Conservation (phyloP, 2,329 filamentous ascomycete species). For the Dendryphion nanum region DNA sequence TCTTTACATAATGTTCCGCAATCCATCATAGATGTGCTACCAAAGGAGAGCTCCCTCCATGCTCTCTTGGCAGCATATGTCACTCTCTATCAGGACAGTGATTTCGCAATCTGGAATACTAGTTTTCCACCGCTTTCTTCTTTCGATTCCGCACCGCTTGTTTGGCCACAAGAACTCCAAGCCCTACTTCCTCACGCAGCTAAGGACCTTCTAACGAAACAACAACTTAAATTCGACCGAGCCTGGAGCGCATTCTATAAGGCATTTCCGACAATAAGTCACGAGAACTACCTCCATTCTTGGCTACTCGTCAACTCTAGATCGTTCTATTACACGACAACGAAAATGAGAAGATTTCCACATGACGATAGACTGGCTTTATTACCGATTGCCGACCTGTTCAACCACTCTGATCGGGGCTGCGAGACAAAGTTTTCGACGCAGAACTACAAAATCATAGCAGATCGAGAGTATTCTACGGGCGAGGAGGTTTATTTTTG, state of each 20-base stretch:
- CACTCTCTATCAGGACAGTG: neutral
- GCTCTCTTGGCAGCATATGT: neutral
- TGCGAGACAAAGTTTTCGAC: slow-evolving; percentile 55
- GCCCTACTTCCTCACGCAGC: neutral
- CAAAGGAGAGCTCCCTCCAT: neutral
- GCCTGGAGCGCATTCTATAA: slow-evolving; percentile 50
- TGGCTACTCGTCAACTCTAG: slow-evolving; percentile 63
- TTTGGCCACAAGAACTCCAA: neutral
- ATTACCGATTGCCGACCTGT: slow-evolving; percentile 71
- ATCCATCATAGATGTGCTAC: neutral
- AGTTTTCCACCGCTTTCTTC: neutral
- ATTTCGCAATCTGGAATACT: neutral
- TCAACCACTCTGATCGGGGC: slow-evolving; percentile 56
- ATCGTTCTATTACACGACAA: slow-evolving; percentile 56
- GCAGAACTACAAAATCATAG: slow-evolving; percentile 55
- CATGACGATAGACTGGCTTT: slow-evolving; percentile 64
- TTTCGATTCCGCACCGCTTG: neutral
- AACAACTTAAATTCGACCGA: slow-evolving; percentile 52
- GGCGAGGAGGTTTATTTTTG: slow-evolving; percentile 68
- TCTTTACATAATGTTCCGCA: neutral
- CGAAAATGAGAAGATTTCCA: slow-evolving; percentile 40
- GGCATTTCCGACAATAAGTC: slow-evolving; percentile 49
- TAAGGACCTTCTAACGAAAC: slow-evolving; percentile 37
- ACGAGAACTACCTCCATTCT: slow-evolving; percentile 14
- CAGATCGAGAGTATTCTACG: slow-evolving; percentile 50